phyloP scores from a whole-genome alignment of 768 basidiomycete genomes.

The Podaxis pistillaris region DNA sequence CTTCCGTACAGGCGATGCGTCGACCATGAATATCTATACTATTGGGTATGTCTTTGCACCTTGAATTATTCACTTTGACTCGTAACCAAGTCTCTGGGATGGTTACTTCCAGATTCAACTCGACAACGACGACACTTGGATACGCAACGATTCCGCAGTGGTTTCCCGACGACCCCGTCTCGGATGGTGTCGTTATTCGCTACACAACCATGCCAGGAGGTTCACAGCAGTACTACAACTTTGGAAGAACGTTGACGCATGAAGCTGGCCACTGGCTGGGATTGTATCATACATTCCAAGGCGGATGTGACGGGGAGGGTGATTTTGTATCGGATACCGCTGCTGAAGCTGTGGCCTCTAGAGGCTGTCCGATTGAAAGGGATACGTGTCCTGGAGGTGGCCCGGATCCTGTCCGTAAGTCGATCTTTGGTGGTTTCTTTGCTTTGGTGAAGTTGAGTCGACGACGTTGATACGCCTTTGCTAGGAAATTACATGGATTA shows the following conservation, averaged over 20 bases:
- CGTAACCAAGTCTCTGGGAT: constrained; percentile 14
- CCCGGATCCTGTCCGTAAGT: constrained; percentile 40
- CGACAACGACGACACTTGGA: constrained; percentile 34
- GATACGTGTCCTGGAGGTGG: constrained; percentile 30
- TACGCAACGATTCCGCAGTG: constrained; percentile 47
- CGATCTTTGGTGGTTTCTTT: not conserved
- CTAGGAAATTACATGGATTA: constrained; percentile 49
- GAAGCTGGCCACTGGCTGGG: constrained; percentile 53
- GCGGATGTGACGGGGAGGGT: constrained; percentile 32
- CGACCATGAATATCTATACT: constrained; percentile 37
- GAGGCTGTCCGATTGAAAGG: constrained; percentile 33
- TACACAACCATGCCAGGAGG: constrained; percentile 40
- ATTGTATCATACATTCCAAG: constrained; percentile 45
- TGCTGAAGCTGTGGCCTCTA: constrained; percentile 33
- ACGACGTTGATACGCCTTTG: not conserved
- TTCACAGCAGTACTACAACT: constrained; percentile 37
- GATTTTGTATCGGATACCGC: constrained; percentile 44
- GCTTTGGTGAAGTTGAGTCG: not conserved
- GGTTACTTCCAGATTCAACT: constrained; percentile 20
- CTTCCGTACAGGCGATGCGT: constrained; percentile 37
- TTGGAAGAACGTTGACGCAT: constrained; percentile 45
- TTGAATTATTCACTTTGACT: not conserved
- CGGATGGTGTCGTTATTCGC: constrained; percentile 45
- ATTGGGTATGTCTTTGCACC: constrained; percentile 24
- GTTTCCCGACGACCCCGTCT: constrained; percentile 33